These are phyloP conservation scores for Umbelopsis sp. DNA, from an alignment of 192 early-diverging fungal genomes.

Conservation along the genomic window DNA sequence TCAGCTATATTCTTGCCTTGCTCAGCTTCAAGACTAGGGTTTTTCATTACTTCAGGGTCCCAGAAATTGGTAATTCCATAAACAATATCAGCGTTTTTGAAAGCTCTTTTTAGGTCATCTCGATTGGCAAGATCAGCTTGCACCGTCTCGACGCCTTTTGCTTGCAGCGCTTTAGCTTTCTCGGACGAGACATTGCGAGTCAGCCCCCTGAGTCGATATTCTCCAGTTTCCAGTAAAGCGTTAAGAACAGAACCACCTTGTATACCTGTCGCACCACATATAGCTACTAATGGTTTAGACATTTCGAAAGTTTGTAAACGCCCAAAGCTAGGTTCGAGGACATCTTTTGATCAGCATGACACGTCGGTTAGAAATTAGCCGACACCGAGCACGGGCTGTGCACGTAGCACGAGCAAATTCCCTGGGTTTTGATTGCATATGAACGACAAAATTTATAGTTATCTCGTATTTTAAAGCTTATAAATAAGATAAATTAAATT, in stretches of 20 bases:
- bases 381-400: too few species aligned
- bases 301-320: too few species aligned
- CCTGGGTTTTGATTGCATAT: too few species aligned
- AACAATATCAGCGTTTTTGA: background rate
- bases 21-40: background rate
- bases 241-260: background rate
- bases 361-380: too few species aligned
- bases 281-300: background rate
- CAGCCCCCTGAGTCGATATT: background rate
- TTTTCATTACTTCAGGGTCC: background rate
- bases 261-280: background rate
- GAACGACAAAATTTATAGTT: too few species aligned
- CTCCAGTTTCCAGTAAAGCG: background rate
- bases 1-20: background rate
- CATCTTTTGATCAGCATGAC: too few species aligned
- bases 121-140: background rate
- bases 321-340: too few species aligned
- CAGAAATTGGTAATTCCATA: background rate
- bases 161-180: background rate
- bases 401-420: too few species aligned
- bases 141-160: background rate
- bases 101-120: background rate
- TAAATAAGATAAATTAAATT: too few species aligned
- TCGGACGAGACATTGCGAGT: background rate
- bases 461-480: too few species aligned